phyloP scores from a whole-genome alignment of 1,284 basidiomycete genomes.

The Taiwanofungus camphoratus region DNA sequence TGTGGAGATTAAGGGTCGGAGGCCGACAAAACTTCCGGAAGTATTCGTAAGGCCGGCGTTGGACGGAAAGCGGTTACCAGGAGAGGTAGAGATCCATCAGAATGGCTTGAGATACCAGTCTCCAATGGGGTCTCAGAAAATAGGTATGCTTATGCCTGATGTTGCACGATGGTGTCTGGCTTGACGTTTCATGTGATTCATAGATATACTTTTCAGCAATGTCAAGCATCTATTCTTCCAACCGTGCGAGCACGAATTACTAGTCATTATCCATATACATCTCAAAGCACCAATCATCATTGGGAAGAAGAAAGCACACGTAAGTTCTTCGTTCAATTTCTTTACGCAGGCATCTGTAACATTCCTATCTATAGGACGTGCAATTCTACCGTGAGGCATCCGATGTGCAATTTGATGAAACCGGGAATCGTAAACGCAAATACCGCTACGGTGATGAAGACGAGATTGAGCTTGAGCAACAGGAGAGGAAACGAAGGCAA shows the following conservation, averaged over 20 bases:
- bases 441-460: slow-evolving; percentile 98
- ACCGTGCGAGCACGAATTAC: slow-evolving; percentile 94
- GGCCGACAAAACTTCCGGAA: slow-evolving; percentile 82
- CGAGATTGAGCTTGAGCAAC: slow-evolving; percentile 98
- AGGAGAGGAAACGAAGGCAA: slow-evolving; percentile 86
- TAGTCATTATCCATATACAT: slow-evolving; percentile 93
- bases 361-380: slow-evolving; percentile 60
- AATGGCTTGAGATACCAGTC: slow-evolving; percentile 95
- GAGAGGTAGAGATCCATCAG: slow-evolving; percentile 96
- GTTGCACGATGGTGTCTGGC: neutral
- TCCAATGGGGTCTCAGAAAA: slow-evolving; percentile 83
- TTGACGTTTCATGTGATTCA: neutral
- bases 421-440: slow-evolving; percentile 97
- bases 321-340: slow-evolving; percentile 29
- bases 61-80: slow-evolving; percentile 89
- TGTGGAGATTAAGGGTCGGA: slow-evolving; percentile 79
- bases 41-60: slow-evolving; percentile 92
- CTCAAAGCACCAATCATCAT: slow-evolving; percentile 97
- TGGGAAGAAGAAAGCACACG: slow-evolving; percentile 96
- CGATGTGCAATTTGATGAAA: slow-evolving; percentile 98
- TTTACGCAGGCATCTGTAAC: slow-evolving; percentile 1
- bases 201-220: slow-evolving; percentile 94
- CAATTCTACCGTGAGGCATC: slow-evolving; percentile 99
- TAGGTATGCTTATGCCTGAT: slow-evolving; percentile 50
- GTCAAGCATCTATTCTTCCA: slow-evolving; percentile 99